These are phyloP conservation scores for Komagataella pastoris DNA, from an alignment of 805 yeast genomes.

Conservation along the genomic window DNA sequence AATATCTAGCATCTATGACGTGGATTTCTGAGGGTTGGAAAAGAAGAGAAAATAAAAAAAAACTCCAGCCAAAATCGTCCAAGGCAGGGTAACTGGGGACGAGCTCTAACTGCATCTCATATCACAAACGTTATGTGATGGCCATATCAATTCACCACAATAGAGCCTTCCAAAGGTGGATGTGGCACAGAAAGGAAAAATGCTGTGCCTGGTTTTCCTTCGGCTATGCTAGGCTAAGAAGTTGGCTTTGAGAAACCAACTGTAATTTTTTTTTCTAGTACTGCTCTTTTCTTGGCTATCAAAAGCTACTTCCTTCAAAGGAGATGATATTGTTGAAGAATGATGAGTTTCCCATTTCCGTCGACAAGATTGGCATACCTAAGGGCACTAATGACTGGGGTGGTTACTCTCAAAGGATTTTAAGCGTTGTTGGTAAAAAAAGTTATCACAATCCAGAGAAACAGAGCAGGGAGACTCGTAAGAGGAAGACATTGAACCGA, in stretches of 20 bases:
- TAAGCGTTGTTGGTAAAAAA: neutral
- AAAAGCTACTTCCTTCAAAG: neutral
- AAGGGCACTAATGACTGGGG: neutral
- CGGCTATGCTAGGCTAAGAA: neutral
- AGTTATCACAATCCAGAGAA: neutral
- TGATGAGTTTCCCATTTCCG: neutral
- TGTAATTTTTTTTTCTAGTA: neutral
- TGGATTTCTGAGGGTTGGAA: neutral
- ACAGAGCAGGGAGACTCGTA: neutral
- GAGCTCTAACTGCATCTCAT: neutral
- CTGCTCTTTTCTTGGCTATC: neutral
- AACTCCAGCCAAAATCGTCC: neutral
- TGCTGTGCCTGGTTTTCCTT: neutral
- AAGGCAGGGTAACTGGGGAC: neutral
- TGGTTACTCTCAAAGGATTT: neutral
- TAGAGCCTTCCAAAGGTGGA: neutral
- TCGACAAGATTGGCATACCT: neutral
- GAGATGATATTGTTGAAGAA: neutral
- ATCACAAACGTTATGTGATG: neutral
- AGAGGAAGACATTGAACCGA: neutral
- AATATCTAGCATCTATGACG: slow-evolving; percentile 68
- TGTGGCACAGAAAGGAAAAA: neutral
- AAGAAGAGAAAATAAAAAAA: neutral
- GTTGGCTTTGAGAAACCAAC: neutral
- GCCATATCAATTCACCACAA: neutral